Base-by-base conservation (phyloP, 2,329 filamentous ascomycete species). In the Scedosporium aurantiacum region DNA sequence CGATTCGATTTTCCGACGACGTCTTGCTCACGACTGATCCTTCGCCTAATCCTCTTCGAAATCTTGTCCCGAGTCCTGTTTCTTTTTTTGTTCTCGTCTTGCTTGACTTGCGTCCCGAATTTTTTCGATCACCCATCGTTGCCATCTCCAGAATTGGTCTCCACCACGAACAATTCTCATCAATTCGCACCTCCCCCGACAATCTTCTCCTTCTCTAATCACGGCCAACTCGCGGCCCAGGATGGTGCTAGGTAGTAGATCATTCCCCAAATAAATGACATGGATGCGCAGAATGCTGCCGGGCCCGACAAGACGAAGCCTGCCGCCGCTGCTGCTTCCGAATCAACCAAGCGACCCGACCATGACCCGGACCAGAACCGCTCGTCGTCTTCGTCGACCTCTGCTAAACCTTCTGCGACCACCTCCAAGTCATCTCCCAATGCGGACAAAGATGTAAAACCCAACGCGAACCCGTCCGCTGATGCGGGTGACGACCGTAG, bases 231-330 rank as follows among this genome's bases (percentile, higher is more conserved):
- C 71, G 72, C 74, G 75, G 60, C 75, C 78, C 82, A 84, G 76
- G 75, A 84, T 84, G 82, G 78, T 83, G 79, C 76, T 79, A 77
- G 76, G 74, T 76, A 76, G 76, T 72, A 68, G 73, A 71, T 69
- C 70, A 70, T 75, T 72, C 73, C 73, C 71, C 71, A 79, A 79
- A 79, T 84, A 80, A 82, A 82, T 84, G 82, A 79, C 78, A 85
- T 85, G 82, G 82, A 85, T 83, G 82, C 81, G 82, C 82, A 84
- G 77, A 84, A 84, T 84, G 82, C 80, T 80, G 77, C 78, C 76
- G 81, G 82, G 78, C 78, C 80, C 77, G 79, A 80, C 74, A 80
- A 78, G 75, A 79, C 79, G 78, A 83, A 81, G 81, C 80, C 78
- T 72, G 72, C 76, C 73, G 78, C 79, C 79, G 58, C 58, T 54